Evolutionary conservation across 768 basidiomycete species (phyloP), one percentile per base, ranked within the genome.

Genomic region (Termitomyces sp.): DNA sequence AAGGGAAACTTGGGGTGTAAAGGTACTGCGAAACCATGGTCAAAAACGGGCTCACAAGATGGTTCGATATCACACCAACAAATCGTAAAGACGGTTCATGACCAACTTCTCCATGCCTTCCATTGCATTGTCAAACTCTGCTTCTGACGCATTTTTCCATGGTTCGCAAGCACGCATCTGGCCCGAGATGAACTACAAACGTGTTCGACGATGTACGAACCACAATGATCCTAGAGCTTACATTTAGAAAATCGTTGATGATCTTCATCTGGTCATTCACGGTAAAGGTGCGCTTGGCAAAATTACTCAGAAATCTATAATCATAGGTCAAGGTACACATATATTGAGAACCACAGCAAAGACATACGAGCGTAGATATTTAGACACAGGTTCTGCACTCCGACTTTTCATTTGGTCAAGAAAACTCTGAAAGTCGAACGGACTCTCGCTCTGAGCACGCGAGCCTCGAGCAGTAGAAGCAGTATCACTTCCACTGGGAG

Each of bases 51-150:
- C 25, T 17, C 60, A 30, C 10, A 28, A 11, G 1, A 41, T 32
- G 21, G 34, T 19, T 46, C 21, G 23, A 49, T 17, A 41, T 12
- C 27, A 47, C 14, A 83, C 89, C 67, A 59, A 98, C 95, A 91
- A 93, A 64, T 94, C 92, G 70, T 97, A 98, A 52, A 98, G 74
- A 51, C 94, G 79, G 64, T 98, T 99, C 97, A 99, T 98, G 62
- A 99, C 97, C 7, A 99, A 81, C 71, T 99, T 99, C 78, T 99
- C 97, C 93, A 98, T 98, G 51, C 94, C 95, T 72, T 99, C 97
- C 77, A 94, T 83, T 0, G 94, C 93, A 64, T 96, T 95, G 53
- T 98, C 97, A 61, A 99, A 98, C 69, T 98, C 94, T 6, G 76
- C 73, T 21, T 92, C 86, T 2, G 85, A 78, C 1, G 81, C 81